These are phyloP conservation scores for Dillenia suffruticosa DNA, from an alignment of 164 flowering plant genomes.

Conservation along the genomic window DNA sequence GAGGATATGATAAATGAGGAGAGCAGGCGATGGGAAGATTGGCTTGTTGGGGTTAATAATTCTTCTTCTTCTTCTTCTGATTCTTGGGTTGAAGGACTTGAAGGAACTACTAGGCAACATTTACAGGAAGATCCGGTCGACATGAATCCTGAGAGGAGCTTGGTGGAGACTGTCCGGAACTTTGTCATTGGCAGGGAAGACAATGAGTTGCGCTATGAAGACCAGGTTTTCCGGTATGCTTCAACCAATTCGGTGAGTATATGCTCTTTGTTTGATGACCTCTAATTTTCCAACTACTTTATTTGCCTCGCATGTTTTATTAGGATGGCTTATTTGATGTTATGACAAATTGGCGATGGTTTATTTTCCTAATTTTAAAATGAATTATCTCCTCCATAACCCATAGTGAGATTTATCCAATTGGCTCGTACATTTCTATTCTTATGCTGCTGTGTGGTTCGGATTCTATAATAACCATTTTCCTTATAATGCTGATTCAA, in stretches of 20 bases:
- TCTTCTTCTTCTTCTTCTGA: slow-evolving; percentile 36
- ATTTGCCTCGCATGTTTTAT: too few species aligned
- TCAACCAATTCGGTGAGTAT: slow-evolving; percentile 67
- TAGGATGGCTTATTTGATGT: too few species aligned
- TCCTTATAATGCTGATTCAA: too few species aligned
- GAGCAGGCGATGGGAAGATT: slow-evolving; percentile 88
- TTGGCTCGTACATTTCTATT: too few species aligned
- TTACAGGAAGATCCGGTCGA: slow-evolving; percentile 23
- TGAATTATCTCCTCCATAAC: too few species aligned
- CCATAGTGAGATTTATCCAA: too few species aligned
- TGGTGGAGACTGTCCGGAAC: slow-evolving; percentile 52
- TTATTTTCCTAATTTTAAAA: too few species aligned
- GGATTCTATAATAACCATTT: too few species aligned
- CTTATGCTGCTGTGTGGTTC: too few species aligned
- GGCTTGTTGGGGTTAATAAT: slow-evolving; percentile 47
- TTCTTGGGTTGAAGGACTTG: slow-evolving; percentile 25
- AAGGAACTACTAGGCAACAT: slow-evolving; percentile 18
- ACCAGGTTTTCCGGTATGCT: slow-evolving; percentile 88
- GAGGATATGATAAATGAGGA: slow-evolving; percentile 72
- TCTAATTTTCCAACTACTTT: too few species aligned
- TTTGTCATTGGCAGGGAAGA: slow-evolving; percentile 59
- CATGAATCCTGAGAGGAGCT: slow-evolving; percentile 39
- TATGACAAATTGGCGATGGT: too few species aligned
- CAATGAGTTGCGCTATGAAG: slow-evolving; percentile 84
- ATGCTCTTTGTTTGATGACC: background rate